Conservation (phyloP, 768 basidiomycete species). For the Mycena floridula region DNA sequence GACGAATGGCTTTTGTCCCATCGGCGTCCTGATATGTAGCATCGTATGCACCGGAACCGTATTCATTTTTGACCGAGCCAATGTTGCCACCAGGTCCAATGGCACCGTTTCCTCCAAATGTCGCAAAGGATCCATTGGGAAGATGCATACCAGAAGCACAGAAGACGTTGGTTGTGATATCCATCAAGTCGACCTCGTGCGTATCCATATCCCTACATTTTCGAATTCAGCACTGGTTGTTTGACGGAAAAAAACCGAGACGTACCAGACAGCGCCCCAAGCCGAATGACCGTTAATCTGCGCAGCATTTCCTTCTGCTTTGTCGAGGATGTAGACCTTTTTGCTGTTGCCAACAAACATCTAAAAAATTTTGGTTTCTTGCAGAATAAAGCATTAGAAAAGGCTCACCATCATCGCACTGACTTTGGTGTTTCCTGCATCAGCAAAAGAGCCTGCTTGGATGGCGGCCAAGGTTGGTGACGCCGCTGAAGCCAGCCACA, state of each 20-base stretch:
- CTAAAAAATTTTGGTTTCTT: constrained; percentile 24
- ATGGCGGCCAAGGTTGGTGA: constrained; percentile 27
- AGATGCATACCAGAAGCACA: constrained; percentile 81
- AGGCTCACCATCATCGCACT: constrained; percentile 47
- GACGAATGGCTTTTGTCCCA: constrained; percentile 72
- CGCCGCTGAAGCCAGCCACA: constrained; percentile 35
- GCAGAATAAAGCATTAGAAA: not conserved
- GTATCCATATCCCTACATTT: constrained; percentile 61
- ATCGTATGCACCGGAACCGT: constrained; percentile 50
- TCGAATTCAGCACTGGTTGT: not conserved
- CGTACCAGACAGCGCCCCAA: constrained; percentile 66
- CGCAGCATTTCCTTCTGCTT: constrained; percentile 72
- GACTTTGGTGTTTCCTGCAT: constrained; percentile 39
- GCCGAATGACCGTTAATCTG: constrained; percentile 65
- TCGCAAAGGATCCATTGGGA: constrained; percentile 69
- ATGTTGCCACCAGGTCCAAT: constrained; percentile 59
- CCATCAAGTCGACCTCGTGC: constrained; percentile 58
- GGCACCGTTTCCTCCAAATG: constrained; percentile 77
- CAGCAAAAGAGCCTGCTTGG: constrained; percentile 34
- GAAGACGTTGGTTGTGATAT: constrained; percentile 68
- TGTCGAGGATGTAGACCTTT: constrained; percentile 90
- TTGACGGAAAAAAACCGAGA: not conserved
- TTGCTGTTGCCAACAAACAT: constrained; percentile 77
- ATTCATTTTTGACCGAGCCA: constrained; percentile 42
- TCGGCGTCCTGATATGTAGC: constrained; percentile 74